Evolutionary conservation across 371 early-diverging fungal genomes (phyloP).

Genomic region (Saksenaea vasiformis): DNA sequence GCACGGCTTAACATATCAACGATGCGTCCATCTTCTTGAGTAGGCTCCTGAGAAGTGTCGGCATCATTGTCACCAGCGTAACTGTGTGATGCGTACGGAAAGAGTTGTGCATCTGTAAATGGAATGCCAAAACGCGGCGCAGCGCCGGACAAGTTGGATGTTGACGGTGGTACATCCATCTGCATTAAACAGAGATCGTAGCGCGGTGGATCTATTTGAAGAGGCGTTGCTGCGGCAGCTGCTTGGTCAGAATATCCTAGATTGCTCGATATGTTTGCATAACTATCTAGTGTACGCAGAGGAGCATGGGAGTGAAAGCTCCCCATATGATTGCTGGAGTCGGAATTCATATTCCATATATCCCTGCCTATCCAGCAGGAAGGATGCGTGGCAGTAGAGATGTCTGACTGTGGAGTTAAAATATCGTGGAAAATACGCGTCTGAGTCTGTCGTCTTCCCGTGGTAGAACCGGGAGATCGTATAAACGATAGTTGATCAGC

Average conservation of each 20-base stretch:
- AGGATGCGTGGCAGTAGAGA: background rate
- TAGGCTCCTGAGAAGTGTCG: background rate
- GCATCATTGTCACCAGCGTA: background rate
- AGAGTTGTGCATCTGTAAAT: background rate
- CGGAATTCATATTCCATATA: background rate
- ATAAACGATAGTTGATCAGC: background rate
- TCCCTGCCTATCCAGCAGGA: conserved; percentile 1
- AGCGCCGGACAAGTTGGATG: background rate
- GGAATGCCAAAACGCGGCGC: background rate
- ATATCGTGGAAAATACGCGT: background rate
- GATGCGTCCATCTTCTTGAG: background rate
- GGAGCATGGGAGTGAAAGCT: background rate
- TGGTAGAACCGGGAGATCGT: background rate
- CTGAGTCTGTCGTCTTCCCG: background rate
- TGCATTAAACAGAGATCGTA: background rate
- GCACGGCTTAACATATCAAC: background rate
- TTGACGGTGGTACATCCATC: background rate
- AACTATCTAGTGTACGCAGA: background rate
- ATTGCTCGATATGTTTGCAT: background rate
- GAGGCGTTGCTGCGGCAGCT: background rate
- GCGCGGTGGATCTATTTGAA: background rate
- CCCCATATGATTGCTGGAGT: background rate
- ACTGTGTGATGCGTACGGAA: background rate
- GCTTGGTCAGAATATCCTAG: background rate
- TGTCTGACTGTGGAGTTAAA: background rate